phyloP scores from a whole-genome alignment of 257 asterid genomes.

The Orobanche coerulescens region DNA sequence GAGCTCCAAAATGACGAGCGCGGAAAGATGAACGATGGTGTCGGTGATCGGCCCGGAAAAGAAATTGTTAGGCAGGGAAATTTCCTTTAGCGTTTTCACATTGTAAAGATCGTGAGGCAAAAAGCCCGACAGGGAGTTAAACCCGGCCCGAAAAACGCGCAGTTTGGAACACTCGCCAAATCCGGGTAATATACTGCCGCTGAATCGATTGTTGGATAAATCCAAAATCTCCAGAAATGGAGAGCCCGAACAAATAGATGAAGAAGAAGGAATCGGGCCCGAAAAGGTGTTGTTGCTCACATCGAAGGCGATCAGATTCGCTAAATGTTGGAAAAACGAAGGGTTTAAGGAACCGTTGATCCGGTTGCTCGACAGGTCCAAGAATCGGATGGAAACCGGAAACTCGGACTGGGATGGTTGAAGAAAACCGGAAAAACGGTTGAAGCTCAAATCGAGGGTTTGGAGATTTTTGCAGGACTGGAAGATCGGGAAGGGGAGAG shows the following conservation, averaged over 20 bases:
- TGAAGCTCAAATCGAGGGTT: conserved; percentile 13
- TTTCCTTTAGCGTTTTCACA: conserved; percentile 19
- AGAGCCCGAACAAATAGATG: conserved; percentile 27
- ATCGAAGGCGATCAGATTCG: conserved; percentile 25
- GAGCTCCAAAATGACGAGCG: conserved; percentile 32
- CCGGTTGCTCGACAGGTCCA: conserved; percentile 35
- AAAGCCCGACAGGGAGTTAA: conserved; percentile 32
- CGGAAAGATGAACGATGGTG: conserved; percentile 24
- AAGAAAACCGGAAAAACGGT: conserved; percentile 20
- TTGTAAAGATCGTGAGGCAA: conserved; percentile 30
- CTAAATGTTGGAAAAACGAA: conserved; percentile 14
- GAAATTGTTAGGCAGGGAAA: conserved; percentile 34
- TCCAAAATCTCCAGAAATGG: conserved; percentile 24
- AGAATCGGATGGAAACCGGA: conserved; percentile 5
- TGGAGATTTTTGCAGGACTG: not conserved
- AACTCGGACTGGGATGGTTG: not conserved
- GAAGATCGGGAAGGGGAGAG: not conserved
- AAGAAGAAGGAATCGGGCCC: conserved; percentile 26
- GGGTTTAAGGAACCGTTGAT: conserved; percentile 28
- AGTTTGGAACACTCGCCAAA: conserved; percentile 25
- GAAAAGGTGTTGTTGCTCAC: conserved; percentile 37
- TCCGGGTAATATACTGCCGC: conserved; percentile 21
- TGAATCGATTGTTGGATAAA: conserved; percentile 34
- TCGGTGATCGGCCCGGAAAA: conserved; percentile 33
- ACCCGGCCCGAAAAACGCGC: conserved; percentile 33